Evolutionary conservation across 2,329 filamentous ascomycete genomes (phyloP), one percentile per base, ranked within the genome.

Genomic region (Acrodontium crateriforme): DNA sequence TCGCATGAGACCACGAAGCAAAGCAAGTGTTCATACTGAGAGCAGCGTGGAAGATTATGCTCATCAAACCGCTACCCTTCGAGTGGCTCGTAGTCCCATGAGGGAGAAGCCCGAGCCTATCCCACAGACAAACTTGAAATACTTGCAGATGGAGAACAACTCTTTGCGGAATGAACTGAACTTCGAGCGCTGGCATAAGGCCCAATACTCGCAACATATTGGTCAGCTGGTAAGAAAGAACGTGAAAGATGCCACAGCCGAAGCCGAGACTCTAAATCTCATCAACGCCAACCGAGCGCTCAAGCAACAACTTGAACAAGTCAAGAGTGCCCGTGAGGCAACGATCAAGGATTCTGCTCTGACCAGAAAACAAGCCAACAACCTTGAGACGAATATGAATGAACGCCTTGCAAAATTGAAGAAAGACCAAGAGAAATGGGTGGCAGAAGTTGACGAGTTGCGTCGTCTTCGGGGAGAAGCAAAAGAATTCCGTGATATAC

Each of bases 111-210:
- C 29, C 4, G 39, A 44, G 13, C 25, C 20, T 12, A 24, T 30
- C n/a, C 40, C 45, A 10, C 33, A 37, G 25, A 48, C 29, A 14
- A 52, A 65, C 32, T 44, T 65, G 16, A 57, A 66, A 2, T 69
- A 72, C 38, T 56, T 89, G 3, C 74, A 82, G 39, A 69, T 77
- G 22, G 76, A 84, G 42, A 69, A 83, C n/a, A 67, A 83, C 29
- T 58, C 85, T 2, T 54, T 89, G 8, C 73, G 77, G 24, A 89
- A 85, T 36, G 80, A 89, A 42, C 61, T 89, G 23, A 80, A 78
- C 39, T 89, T 87, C 45, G 82, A 89, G 50, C 67, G 78, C 15
- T 87, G 83, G 52, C 66, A 87, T 44, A 87, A 85, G 48, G 72
- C 83, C 38, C 81, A 89, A 45, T 81, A 87, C 49, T 70, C 85